phyloP scores from a whole-genome alignment of 2,329 filamentous ascomycete genomes.

The Penicillium sp. region DNA sequence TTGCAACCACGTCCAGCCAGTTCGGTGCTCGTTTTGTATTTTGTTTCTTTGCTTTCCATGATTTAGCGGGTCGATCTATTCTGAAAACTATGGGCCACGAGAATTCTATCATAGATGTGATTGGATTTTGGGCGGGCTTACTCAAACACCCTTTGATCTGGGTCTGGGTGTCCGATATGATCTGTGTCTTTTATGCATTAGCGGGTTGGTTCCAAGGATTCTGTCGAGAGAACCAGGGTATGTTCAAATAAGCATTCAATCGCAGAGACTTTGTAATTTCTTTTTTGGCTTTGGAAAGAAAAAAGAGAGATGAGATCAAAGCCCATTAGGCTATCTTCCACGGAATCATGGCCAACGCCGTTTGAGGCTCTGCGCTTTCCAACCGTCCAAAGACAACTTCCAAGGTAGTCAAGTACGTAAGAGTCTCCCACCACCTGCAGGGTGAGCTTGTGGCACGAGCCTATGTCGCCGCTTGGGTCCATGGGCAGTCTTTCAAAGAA shows the following conservation, averaged over 20 bases:
- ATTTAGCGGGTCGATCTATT: background rate
- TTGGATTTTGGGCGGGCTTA: background rate
- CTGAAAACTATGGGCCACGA: background rate
- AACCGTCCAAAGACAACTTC: no score
- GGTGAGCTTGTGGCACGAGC: no score
- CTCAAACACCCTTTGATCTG: background rate
- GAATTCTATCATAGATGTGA: background rate
- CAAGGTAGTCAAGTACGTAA: no score
- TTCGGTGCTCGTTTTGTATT: background rate
- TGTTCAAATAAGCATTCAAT: background rate
- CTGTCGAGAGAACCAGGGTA: background rate
- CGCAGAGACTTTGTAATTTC: no score
- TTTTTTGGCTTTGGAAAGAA: no score
- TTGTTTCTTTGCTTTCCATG: background rate
- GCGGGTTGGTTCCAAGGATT: background rate
- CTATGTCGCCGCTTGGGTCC: no score
- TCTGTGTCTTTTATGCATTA: conserved; percentile 4
- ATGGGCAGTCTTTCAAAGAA: no score
- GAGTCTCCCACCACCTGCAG: no score
- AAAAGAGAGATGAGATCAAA: no score
- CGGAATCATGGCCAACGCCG: no score
- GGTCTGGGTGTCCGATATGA: background rate
- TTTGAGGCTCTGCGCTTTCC: no score
- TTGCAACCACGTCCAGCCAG: background rate
- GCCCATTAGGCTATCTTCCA: no score